Evolutionary conservation across 257 asterid genomes (phyloP).

Genomic region (Solanum pinnatisectum): DNA sequence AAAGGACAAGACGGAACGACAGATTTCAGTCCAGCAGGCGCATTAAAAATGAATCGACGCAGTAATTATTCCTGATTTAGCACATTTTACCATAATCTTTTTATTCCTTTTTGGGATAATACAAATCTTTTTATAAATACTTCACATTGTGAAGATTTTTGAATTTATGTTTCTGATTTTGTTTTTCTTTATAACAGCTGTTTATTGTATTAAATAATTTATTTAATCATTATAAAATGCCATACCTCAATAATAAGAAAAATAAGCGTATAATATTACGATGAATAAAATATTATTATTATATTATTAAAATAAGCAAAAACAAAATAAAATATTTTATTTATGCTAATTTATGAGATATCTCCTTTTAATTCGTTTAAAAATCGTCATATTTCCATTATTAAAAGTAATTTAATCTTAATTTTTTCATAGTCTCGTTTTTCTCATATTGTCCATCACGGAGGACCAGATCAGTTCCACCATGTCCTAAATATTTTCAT

Average conservation of each 20-base stretch:
- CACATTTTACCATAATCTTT: neutral
- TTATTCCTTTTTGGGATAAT: neutral
- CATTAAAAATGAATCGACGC: neutral
- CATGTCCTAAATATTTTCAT: neutral
- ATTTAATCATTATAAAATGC: no score
- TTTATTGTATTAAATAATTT: no score
- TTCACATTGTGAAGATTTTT: neutral
- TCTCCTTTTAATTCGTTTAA: neutral
- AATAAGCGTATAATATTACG: no score
- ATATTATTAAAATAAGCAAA: no score
- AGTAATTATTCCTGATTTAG: no score
- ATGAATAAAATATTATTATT: neutral
- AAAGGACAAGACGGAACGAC: neutral
- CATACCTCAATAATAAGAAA: no score
- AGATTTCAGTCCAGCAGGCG: neutral
- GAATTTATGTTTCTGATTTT: neutral
- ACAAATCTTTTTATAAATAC: neutral
- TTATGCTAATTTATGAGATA: no score
- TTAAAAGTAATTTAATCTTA: no score
- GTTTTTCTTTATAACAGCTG: neutral
- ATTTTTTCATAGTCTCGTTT: neutral
- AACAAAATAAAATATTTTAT: no score
- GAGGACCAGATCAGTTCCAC: neutral
- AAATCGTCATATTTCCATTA: no score
- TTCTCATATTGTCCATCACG: no score